Evolutionary conservation across 2,329 filamentous ascomycete species (phyloP).

Genomic region (Colletotrichum simmondsii): DNA sequence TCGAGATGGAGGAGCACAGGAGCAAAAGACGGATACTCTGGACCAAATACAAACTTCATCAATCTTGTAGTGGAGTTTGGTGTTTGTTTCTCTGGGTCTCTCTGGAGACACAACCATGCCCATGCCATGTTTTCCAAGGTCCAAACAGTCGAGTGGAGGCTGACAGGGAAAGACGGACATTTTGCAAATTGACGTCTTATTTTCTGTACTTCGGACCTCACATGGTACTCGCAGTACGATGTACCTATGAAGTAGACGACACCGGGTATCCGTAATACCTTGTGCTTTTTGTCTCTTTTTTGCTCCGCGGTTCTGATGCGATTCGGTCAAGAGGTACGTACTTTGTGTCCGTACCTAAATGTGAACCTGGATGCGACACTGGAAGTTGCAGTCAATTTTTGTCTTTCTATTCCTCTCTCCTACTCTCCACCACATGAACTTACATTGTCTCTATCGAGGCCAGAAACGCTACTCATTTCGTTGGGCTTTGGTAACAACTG

Average conservation of each 20-base stretch:
- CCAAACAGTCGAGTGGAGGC: constrained; percentile 21
- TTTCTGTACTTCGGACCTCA: not conserved
- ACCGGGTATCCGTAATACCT: too few species aligned
- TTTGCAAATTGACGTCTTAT: constrained; percentile 1
- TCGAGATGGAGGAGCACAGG: not conserved
- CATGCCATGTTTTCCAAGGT: constrained; percentile 21
- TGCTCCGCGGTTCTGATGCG: not conserved
- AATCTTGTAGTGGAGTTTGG: constrained; percentile 6
- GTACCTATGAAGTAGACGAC: too few species aligned
- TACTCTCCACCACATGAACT: not conserved
- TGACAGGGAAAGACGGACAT: constrained; percentile 6
- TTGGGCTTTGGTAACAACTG: not conserved
- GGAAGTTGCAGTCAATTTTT: not conserved
- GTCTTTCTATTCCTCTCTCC: not conserved
- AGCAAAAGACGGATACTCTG: not conserved
- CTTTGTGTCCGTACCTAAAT: not conserved
- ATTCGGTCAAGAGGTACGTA: not conserved
- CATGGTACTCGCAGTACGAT: too few species aligned
- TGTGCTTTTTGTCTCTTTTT: not conserved
- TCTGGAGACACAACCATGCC: constrained; percentile 12
- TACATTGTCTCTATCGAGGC: not conserved
- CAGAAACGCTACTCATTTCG: not conserved
- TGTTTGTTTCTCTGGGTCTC: constrained; percentile 22
- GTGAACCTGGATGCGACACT: not conserved
- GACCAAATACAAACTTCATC: not conserved